Evolutionary conservation across 805 yeast genomes (phyloP).

Genomic region (Yueomyces sinensis): DNA sequence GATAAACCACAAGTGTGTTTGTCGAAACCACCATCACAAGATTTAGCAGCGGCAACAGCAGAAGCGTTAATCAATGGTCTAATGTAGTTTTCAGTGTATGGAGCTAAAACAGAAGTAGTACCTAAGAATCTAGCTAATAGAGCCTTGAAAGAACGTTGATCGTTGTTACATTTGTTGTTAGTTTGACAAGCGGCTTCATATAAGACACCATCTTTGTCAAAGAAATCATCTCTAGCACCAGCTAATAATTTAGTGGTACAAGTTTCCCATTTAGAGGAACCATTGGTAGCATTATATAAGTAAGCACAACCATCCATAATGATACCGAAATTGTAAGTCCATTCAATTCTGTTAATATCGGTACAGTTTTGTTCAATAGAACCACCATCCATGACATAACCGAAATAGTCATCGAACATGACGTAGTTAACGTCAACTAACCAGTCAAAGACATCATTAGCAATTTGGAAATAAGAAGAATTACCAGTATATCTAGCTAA

Average conservation of each 20-base stretch:
- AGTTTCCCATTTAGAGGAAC: conserved; percentile 42
- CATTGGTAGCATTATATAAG: conserved; percentile 55
- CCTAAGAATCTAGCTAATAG: conserved; percentile 61
- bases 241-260: conserved; percentile 40
- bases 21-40: conserved; percentile 77
- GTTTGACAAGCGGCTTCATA: conserved; percentile 75
- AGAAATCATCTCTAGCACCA: conserved; percentile 40
- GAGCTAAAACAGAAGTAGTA: conserved; percentile 52
- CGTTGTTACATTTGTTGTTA: conserved; percentile 52
- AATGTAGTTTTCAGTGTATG: conserved; percentile 26
- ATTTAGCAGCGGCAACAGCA: conserved; percentile 56
- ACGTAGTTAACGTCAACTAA: conserved; percentile 39
- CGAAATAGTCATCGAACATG: conserved; percentile 26
- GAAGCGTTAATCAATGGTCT: conserved; percentile 28
- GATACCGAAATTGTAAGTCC: conserved; percentile 78
- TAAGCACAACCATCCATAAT: conserved; percentile 67
- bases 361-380: conserved; percentile 45
- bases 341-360: conserved; percentile 39
- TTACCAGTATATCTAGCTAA: conserved; percentile 68
- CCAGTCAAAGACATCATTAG: conserved; percentile 70
- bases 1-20: conserved; percentile 74
- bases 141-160: conserved; percentile 81
- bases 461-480: conserved; percentile 57
- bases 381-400: conserved; percentile 50
- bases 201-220: conserved; percentile 39